Conservation (phyloP, 1,139 yeast species). For the Pichia sp. region DNA sequence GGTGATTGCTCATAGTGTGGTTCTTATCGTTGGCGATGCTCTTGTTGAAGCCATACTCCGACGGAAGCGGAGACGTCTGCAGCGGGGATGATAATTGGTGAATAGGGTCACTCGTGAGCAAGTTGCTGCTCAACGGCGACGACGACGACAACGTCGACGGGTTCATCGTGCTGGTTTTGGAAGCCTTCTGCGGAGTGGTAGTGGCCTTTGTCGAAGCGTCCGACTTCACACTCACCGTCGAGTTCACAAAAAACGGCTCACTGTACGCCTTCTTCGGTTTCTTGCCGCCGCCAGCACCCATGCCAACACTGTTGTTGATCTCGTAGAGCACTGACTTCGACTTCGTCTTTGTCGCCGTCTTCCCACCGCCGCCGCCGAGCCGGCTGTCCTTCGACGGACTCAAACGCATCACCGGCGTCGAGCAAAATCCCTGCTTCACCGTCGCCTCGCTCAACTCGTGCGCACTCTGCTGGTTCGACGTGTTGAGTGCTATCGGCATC, state of each 20-base stretch:
- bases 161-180: not conserved
- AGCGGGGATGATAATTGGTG: constrained; percentile 14
- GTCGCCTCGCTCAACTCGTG: constrained; percentile 14
- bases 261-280: not conserved
- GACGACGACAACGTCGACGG: constrained; percentile 6
- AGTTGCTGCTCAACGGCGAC: constrained; percentile 15
- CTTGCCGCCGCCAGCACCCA: not conserved
- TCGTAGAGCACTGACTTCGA: constrained; percentile 8
- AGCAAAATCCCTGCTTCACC: constrained; percentile 31
- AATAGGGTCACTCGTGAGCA: constrained; percentile 11
- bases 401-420: constrained; percentile 34
- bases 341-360: not conserved
- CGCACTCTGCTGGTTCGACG: constrained; percentile 7
- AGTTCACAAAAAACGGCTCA: not conserved
- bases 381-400: constrained; percentile 26
- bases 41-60: not conserved
- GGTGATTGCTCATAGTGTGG: not conserved
- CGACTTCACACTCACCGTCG: not conserved
- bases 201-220: not conserved
- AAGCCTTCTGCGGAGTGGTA: not conserved
- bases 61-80: constrained; percentile 18
- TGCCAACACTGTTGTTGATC: not conserved
- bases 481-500: constrained; percentile 21
- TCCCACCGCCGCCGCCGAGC: not conserved
- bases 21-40: not conserved